Base-by-base conservation (phyloP, 177 flowering plant genomes). In the Telopea speciosissima region DNA sequence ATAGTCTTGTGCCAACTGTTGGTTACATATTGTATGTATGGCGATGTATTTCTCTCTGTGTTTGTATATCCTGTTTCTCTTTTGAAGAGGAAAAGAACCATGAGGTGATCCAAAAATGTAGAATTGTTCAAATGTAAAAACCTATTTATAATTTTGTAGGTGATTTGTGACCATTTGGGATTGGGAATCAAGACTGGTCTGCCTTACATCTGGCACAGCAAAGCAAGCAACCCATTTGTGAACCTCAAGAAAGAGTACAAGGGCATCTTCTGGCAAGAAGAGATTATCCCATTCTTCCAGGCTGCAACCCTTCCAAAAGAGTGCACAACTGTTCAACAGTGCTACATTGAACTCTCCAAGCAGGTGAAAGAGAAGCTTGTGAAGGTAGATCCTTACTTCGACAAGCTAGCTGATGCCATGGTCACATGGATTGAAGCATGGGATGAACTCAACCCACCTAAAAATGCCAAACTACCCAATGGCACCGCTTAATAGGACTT, bases 161-260 rank as follows among this genome's bases (percentile, higher is more conserved):
- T 88, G 22, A 87, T 87, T 26, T 85, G 88, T 66, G 92, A 89
- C 70, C 92, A 89, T 79, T 49, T 89, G 72, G 92, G 92, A 61
- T 74, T 73, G 80, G 92, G 92, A 45, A 78, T 89, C 56, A 89
- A 89, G 85, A 87, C 92, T 0, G 92, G 92, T 24, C 76, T 89
- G 65, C 92, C 92, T 13, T 88, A 88, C 86, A 87, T 88, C 73
- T 87, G 86, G 88, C 92, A 88, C 82, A 88, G 92, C 84, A 88
- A 88, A 70, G 92, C 92, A 5, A 88, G 92, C 79, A 87, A 88
- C 80, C 90, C 92, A 40, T 88, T 87, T 70, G 88, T 85, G 71
- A 88, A 88, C 79, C 87, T 88, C 13, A 88, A 79, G 81, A 88
- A 88, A 78, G 92, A 88, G 70, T 88, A 88, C 86, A 85, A 88